Evolutionary conservation across 495 filamentous ascomycete genomes (phyloP).

Genomic region (Neurospora sp.): DNA sequence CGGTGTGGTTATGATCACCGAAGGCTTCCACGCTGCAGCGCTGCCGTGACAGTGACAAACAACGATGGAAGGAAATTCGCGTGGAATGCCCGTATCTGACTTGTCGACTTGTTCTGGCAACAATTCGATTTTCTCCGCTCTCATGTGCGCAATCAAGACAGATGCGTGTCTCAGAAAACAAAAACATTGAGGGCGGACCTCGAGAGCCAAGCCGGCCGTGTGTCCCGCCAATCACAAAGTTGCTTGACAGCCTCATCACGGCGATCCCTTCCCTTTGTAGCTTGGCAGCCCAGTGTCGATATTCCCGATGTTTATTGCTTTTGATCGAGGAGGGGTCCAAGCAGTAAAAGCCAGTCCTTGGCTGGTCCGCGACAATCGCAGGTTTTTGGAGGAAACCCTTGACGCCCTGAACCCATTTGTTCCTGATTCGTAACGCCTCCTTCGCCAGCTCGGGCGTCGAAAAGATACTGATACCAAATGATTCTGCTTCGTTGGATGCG

Average conservation of each 20-base stretch:
- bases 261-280: constrained; percentile 1
- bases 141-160: background rate
- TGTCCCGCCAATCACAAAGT: background rate
- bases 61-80: background rate
- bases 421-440: background rate
- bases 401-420: background rate
- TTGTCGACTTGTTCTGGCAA: background rate
- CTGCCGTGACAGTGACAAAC: background rate
- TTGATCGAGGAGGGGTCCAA: background rate
- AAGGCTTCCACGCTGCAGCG: background rate
- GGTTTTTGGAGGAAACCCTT: background rate
- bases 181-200: background rate
- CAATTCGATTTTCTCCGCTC: background rate
- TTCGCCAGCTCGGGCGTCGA: background rate
- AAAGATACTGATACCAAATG: background rate
- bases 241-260: background rate
- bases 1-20: background rate
- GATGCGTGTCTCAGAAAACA: background rate
- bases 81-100: background rate
- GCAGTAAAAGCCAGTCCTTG: constrained; percentile 1
- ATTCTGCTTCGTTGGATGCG: background rate
- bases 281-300: background rate
- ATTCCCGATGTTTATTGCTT: constrained; percentile 1
- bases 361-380: background rate
- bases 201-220: background rate